Evolutionary conservation across 192 early-diverging fungal genomes (phyloP).

Genomic region (Chytriomyces hyalinus): DNA sequence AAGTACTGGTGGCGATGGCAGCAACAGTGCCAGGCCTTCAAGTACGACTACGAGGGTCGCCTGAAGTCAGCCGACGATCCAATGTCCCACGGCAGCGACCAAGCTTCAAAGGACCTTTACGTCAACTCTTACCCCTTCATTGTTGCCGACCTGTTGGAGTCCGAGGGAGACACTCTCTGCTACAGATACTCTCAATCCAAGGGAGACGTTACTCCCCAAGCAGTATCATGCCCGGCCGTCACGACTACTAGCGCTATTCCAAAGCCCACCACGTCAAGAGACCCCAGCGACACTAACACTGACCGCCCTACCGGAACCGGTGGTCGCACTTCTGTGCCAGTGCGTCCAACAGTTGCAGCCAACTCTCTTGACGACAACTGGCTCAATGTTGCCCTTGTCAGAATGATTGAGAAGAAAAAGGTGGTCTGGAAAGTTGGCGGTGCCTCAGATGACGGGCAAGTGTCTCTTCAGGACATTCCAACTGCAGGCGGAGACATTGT

Average conservation of each 20-base stretch:
- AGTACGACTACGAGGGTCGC: conserved; percentile 10
- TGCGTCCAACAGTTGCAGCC: not conserved
- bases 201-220: conserved; percentile 2
- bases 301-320: not conserved
- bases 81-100: not conserved
- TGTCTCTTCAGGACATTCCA: not conserved
- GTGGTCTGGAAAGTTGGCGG: not conserved
- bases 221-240: not conserved
- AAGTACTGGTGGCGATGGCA: conserved; percentile 25
- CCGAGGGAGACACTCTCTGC: conserved; percentile 8
- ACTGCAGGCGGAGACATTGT: not conserved
- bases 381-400: not conserved
- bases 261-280: not conserved
- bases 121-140: conserved; percentile 5
- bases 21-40: not conserved
- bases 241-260: not conserved
- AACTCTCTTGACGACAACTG: not conserved
- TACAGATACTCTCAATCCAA: conserved; percentile 27
- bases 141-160: not conserved
- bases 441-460: not conserved
- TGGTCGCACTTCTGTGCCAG: not conserved
- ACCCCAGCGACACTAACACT: not conserved
- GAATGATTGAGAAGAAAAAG: not conserved
- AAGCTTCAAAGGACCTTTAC: not conserved
- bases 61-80: conserved; percentile 7